Evolutionary conservation across 805 yeast genomes (phyloP).

Genomic region (Wickerhamomyces canadensis): DNA sequence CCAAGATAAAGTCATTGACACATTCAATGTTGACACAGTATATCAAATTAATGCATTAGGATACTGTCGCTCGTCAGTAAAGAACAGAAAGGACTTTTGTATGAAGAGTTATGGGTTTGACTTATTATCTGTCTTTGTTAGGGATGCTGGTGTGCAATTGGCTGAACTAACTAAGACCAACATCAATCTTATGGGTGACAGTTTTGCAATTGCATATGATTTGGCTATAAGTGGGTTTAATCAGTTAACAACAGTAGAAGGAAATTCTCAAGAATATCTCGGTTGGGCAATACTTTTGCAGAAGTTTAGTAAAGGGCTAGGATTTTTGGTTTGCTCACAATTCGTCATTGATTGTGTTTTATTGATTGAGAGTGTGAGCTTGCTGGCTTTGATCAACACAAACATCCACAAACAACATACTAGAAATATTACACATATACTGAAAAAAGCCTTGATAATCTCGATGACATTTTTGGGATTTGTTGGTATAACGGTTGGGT

Average conservation of each 20-base stretch:
- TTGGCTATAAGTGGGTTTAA: conserved; percentile 26
- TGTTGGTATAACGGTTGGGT: conserved; percentile 8
- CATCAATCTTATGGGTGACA: conserved; percentile 33
- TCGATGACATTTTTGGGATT: conserved; percentile 12
- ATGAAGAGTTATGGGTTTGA: conserved; percentile 40
- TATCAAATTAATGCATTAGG: conserved; percentile 43
- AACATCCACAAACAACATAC: not conserved
- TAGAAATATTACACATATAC: not conserved
- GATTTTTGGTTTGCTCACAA: conserved; percentile 12
- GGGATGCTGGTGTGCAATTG: conserved; percentile 46
- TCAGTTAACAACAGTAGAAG: conserved; percentile 19
- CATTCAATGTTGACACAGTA: conserved; percentile 36
- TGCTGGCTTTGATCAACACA: conserved; percentile 3
- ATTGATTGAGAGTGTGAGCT: not conserved
- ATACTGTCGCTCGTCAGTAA: conserved; percentile 37
- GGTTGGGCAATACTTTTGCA: conserved; percentile 23
- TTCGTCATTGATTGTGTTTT: conserved; percentile 5
- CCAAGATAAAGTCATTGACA: conserved; percentile 33
- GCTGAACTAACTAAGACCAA: conserved; percentile 36
- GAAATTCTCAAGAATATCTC: conserved; percentile 11
- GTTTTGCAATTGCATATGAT: conserved; percentile 36
- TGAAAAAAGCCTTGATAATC: conserved; percentile 8
- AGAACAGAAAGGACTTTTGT: conserved; percentile 23
- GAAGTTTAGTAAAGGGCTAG: conserved; percentile 22
- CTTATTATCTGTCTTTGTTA: conserved; percentile 38